Evolutionary conservation across 1,139 yeast species (phyloP).

Genomic region (Diutina sp.): DNA sequence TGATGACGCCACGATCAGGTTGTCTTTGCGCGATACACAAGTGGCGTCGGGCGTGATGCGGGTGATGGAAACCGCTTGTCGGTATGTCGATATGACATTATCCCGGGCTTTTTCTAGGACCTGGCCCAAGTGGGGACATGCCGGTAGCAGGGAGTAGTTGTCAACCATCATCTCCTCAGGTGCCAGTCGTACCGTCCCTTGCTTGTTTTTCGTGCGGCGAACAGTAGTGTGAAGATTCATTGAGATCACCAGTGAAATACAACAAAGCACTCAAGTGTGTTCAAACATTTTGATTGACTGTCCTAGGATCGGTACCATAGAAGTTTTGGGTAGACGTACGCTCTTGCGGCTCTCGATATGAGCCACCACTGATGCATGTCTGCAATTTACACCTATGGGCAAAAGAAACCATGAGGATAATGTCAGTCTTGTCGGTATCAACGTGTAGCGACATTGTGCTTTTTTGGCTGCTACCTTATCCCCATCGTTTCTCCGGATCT

Average conservation of each 20-base stretch:
- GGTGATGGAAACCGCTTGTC: conserved; percentile 39
- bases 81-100: conserved; percentile 44
- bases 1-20: conserved; percentile 13
- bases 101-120: conserved; percentile 45
- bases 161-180: neutral
- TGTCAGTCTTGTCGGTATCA: neutral
- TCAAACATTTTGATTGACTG: no score
- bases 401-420: neutral
- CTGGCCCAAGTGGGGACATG: conserved; percentile 43
- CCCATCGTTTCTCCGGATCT: no score
- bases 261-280: neutral
- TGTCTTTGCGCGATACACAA: conserved; percentile 19
- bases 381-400: neutral
- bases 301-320: neutral
- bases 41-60: conserved; percentile 8
- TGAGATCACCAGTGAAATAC: neutral
- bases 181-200: neutral
- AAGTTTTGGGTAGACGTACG: neutral
- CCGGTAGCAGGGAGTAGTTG: neutral
- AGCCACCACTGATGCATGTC: neutral
- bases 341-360: neutral
- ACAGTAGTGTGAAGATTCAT: neutral
- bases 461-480: no score
- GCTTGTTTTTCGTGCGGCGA: conserved; percentile 1
- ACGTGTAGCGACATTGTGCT: neutral